A percentile compares a stretch with the other conserved stretches of the same genome.
phyloP scores from a whole-genome alignment of 228 moss, liverwort and hornwort species.

The Sphagnum fallax region DNA sequence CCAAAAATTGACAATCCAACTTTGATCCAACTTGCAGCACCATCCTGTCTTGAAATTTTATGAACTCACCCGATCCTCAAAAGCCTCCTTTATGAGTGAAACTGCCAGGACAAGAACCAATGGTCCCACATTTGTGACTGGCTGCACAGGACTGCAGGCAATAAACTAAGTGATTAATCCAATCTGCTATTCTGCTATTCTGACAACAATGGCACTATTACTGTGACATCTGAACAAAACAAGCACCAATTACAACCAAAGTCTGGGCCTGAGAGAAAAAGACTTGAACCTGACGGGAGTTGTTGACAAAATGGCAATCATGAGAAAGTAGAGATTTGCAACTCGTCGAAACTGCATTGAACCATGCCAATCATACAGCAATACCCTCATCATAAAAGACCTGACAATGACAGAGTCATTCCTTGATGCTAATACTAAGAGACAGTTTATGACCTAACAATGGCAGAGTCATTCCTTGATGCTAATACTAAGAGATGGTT shows the following conservation, averaged over 20 bases:
- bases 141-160: slow-evolving; percentile 76
- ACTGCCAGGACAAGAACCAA: slow-evolving; percentile 84
- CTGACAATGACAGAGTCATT: neutral
- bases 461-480: neutral
- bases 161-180: neutral
- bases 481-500: neutral
- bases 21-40: neutral
- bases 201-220: neutral
- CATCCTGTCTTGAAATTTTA: too few relatives aligned
- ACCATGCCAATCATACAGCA: slow-evolving; percentile 5
- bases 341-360: slow-evolving; percentile 84
- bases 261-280: neutral
- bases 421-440: neutral
- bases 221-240: neutral
- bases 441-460: neutral
- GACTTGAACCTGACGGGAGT: slow-evolving; percentile 69
- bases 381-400: neutral
- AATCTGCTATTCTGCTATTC: neutral
- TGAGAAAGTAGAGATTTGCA: slow-evolving; percentile 86
- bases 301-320: slow-evolving; percentile 86
- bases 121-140: slow-evolving; percentile 85
- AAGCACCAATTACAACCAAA: neutral
- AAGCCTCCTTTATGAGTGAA: slow-evolving; percentile 83
- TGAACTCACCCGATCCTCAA: slow-evolving; percentile 70
- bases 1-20: neutral